Percentiles rank a stretch among this genome's conserved stretches.
These are phyloP conservation scores for Sclerotinia spermophila DNA, from an alignment of 2,329 filamentous ascomycete genomes.

Conservation along the genomic window DNA sequence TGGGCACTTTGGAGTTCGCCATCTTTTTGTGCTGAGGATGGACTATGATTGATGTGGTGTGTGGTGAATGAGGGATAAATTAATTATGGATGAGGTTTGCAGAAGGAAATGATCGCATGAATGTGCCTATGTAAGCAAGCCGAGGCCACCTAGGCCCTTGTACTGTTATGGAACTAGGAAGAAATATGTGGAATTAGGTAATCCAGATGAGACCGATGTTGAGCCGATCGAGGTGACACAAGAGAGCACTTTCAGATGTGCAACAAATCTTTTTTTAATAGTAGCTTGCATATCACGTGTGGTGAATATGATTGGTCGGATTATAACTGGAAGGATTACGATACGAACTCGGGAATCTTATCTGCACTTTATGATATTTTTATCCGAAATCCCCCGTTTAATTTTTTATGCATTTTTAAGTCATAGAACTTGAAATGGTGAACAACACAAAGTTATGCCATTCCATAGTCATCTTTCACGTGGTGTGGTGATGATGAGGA, in stretches of 20 bases:
- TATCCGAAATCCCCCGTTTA: background rate
- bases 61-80: background rate
- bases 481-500: background rate
- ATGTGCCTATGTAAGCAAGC: background rate
- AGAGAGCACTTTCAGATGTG: background rate
- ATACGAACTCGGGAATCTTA: background rate
- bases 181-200: background rate
- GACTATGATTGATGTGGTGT: background rate
- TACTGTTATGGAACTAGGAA: background rate
- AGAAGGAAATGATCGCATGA: background rate
- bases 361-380: too few relatives aligned
- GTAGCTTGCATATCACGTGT: background rate
- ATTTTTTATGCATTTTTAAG: background rate
- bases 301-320: background rate
- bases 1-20: slow-evolving; percentile 5
- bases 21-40: background rate
- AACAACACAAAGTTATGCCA: too few relatives aligned
- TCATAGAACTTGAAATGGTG: background rate
- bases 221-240: background rate
- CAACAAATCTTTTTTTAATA: background rate
- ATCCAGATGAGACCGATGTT: background rate
- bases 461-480: background rate
- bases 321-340: background rate
- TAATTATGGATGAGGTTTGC: background rate
- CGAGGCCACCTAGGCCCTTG: background rate